Percentiles rank a stretch among this genome's conserved stretches.
phyloP scores from a whole-genome alignment of 768 basidiomycete species.

The Boletus eberwhitei region DNA sequence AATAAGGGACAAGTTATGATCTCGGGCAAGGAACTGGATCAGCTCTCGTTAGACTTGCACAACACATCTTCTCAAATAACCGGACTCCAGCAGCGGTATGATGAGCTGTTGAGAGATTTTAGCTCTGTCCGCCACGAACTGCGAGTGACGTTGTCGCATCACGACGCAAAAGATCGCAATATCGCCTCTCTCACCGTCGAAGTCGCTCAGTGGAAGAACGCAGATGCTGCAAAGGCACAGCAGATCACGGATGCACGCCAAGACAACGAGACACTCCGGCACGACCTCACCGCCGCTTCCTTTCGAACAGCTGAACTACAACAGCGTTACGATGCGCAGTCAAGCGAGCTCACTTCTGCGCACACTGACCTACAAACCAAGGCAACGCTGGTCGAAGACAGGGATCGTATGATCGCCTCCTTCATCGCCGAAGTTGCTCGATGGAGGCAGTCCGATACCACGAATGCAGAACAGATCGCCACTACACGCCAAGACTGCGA shows the following conservation, averaged over 20 bases:
- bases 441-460: not conserved
- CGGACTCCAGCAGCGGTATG: not conserved
- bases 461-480: not conserved
- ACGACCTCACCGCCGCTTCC: not conserved
- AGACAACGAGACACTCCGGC: not conserved
- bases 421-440: not conserved
- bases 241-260: not conserved
- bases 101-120: not conserved
- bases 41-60: not conserved
- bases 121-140: not conserved
- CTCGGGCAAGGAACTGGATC: conserved; percentile 5
- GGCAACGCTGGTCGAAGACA: not conserved
- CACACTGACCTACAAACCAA: not conserved
- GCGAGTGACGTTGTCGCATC: not conserved
- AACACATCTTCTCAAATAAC: not conserved
- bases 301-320: not conserved
- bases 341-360: not conserved
- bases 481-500: not conserved
- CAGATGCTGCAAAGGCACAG: not conserved
- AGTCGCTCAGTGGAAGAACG: not conserved
- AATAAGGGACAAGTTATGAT: not conserved
- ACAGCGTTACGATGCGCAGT: not conserved
- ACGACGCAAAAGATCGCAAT: not conserved
- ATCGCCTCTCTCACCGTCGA: not conserved
- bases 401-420: not conserved